These are phyloP conservation scores for Aphanomyces astaci DNA, from an alignment of 352 stramenopile species.

Conservation along the genomic window DNA sequence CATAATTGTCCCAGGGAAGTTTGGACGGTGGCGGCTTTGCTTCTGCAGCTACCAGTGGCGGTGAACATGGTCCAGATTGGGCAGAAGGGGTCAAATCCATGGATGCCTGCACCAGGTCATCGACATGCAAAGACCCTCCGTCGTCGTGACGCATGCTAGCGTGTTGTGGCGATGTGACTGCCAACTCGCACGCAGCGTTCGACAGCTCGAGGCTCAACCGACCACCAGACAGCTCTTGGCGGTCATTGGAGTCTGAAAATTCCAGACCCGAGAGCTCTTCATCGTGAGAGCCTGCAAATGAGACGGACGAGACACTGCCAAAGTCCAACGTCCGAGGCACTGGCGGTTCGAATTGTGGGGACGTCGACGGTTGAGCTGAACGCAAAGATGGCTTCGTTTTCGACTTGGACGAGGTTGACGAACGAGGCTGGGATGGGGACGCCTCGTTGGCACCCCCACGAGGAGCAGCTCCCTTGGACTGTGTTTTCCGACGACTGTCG, in stretches of 20 bases:
- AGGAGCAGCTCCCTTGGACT: not conserved
- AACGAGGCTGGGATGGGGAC: not conserved
- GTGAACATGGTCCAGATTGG: too few relatives aligned
- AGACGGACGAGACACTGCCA: constrained; percentile 63
- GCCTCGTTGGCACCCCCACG: not conserved
- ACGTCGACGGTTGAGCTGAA: not conserved
- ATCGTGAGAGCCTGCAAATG: constrained; percentile 31
- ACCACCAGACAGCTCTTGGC: not conserved
- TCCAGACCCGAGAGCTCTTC: constrained; percentile 28
- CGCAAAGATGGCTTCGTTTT: not conserved
- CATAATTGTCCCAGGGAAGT: not conserved
- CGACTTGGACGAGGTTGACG: not conserved
- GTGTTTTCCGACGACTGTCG: not conserved
- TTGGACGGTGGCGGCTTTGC: not conserved
- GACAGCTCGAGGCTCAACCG: not conserved
- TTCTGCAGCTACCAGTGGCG: not conserved
- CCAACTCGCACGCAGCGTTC: not conserved
- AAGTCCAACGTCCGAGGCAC: constrained; percentile 31
- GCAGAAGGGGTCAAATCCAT: not conserved
- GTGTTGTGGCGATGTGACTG: not conserved
- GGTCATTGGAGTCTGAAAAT: not conserved
- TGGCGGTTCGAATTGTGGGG: not conserved
- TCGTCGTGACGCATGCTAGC: not conserved
- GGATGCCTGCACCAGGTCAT: not conserved
- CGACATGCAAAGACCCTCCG: not conserved